Evolutionary conservation across 2,329 filamentous ascomycete genomes (phyloP), one percentile per base, ranked within the genome.

Genomic region (Neoscytalidium dimidiatum): DNA sequence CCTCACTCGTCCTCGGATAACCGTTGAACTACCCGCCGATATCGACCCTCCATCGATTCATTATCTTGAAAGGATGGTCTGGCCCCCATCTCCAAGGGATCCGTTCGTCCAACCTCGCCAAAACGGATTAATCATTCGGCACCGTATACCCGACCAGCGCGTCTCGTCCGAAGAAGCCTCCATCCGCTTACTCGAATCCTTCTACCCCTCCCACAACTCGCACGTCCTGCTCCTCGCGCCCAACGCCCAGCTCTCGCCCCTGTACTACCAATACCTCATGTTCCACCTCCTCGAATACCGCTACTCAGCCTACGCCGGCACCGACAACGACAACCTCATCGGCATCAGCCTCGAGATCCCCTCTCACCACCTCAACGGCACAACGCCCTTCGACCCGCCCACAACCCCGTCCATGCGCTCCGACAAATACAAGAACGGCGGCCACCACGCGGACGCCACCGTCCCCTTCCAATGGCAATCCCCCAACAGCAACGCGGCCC

Each of bases 141-240:
- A 91, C 68, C 89, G 92, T 31, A 89, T 97, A 48, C 81, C 86
- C 11, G 82, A 82, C 41, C 80, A 84, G 53, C 82, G 81, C 52
- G 72, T 90, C 67, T 87, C 83, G 5, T 84, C 90, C 48, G 87
- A 91, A 68, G 89, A 94, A 69, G 89, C 90, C 64, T 88, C 92
- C 0, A 82, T 90, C 17, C 88, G 90, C 26, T 91, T 94, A 66
- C 80, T 97, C 4, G 94, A 98, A 79, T 90, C 92, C 0, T 97
- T 96, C 75, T 98, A 93, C 84, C 94, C 95, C 2, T 79, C 82
- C 3, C 74, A 77, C 2, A 78, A 86, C 61, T 89, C 89, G 9
- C 92, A 97, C 74, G 86, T 97, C 2, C 83, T 99, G n/a, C 79
- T 97, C 1, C 84, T 99, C 5, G 94, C 92, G 4, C 87, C 94